Evolutionary conservation across 148 eudicot genomes (phyloP), one percentile per base, ranked within the genome.

Genomic region (Spergularia bocconei): DNA sequence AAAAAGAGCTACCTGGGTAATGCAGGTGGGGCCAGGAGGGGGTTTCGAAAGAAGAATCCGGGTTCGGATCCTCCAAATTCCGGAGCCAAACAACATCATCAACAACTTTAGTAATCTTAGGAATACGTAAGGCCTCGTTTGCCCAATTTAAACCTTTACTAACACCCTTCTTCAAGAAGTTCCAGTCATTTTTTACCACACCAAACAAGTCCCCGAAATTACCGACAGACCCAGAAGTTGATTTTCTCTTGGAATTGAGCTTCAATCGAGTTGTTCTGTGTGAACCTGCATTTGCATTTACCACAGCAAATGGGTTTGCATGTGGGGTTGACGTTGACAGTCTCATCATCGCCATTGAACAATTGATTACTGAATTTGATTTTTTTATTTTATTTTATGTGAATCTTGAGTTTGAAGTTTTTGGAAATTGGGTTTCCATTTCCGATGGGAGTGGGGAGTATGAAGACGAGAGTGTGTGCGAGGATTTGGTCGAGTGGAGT

Each of bases 21-120:
- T 74, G 75, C 71, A 96, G 98, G 55, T 85, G 87, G 77, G 97
- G 98, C 90, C 87, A 86, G 67, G 88, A 76, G 20, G 86, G 87
- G 67, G 79, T 57, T 17, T 67, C 72, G 61, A 76, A 83, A 0
- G 72, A 60, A 48, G 68, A 63, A 53, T 65, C 60, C 44, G 82
- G 41, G 75, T 67, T 65, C 5, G 87, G 85, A 63, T 93, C 87
- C 81, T 93, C 97, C 55, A 91, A 74, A 75, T 82, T 57, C 59
- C 94, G 91, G 51, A 93, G 83, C 98, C 98, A 91, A 39, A 91
- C 55, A 63, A 85, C 67, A 76, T 88, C 89, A 69, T 89, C 91
- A 66, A 89, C 80, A 47, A 76, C 75, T 73, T 84, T 84, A 19
- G 78, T 77, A 21, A 89, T 73, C 76, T 87, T 79, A n/a, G 88